These are phyloP conservation scores for Phytopythium oedochilum DNA, from an alignment of 352 stramenopile genomes.

Conservation along the genomic window DNA sequence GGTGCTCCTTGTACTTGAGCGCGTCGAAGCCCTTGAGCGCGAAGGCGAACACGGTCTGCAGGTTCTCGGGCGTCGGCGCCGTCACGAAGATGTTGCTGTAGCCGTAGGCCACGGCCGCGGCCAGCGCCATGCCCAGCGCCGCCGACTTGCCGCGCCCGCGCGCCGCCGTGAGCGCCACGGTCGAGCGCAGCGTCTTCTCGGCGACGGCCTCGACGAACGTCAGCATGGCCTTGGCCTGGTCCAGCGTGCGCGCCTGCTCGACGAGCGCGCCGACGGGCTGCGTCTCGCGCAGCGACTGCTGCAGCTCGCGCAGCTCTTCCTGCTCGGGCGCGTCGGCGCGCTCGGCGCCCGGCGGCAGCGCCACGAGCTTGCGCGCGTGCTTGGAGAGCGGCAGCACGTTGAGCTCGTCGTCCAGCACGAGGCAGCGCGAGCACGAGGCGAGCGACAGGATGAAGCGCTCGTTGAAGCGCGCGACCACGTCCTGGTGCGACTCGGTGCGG, in stretches of 20 bases:
- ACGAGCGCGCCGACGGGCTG: slow-evolving; percentile 95
- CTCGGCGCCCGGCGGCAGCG: slow-evolving; percentile 55
- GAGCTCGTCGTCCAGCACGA: slow-evolving; percentile 99
- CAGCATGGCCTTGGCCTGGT: slow-evolving; percentile 95
- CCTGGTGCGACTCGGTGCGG: slow-evolving; percentile 90
- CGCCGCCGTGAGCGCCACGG: slow-evolving; percentile 93
- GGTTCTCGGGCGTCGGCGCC: slow-evolving; percentile 97
- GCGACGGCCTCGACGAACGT: slow-evolving; percentile 97
- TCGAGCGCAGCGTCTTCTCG: slow-evolving; percentile 94
- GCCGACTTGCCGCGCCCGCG: slow-evolving; percentile 96
- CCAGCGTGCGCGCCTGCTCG: slow-evolving; percentile 92
- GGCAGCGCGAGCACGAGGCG: slow-evolving; percentile 91
- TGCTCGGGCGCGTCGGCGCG: slow-evolving; percentile 74
- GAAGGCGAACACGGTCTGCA: slow-evolving; percentile 99
- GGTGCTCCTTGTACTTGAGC: slow-evolving; percentile 95
- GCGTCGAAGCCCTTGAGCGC: slow-evolving; percentile 93
- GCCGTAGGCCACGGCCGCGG: slow-evolving; percentile 84
- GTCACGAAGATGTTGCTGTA: slow-evolving; percentile 97
- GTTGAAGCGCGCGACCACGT: slow-evolving; percentile 98
- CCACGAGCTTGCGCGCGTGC: slow-evolving; percentile 88
- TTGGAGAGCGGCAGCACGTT: slow-evolving; percentile 98
- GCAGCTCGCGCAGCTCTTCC: slow-evolving; percentile 90
- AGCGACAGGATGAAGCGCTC: slow-evolving; percentile 99
- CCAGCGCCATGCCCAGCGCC: slow-evolving; percentile 92
- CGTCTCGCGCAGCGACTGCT: slow-evolving; percentile 94